phyloP scores from a whole-genome alignment of 257 asterid genomes.

The Perilla frutescens region DNA sequence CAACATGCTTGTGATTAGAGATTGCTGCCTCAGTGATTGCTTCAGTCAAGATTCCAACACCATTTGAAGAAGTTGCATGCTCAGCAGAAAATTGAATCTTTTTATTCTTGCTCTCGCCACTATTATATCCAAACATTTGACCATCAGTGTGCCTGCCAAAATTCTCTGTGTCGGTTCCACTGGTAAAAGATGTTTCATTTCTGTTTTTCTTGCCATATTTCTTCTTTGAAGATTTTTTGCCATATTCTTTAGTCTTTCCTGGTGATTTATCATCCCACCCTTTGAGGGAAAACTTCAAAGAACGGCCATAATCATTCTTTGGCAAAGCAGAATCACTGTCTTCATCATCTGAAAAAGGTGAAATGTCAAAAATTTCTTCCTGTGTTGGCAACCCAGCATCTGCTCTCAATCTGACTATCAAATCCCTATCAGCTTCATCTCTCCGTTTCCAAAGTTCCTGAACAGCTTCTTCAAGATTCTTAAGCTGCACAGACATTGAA shows the following conservation, averaged over 20 bases:
- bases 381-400: constrained; percentile 95
- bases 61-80: constrained; percentile 49
- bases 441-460: constrained; percentile 96
- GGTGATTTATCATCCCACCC: constrained; percentile 76
- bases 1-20: constrained; percentile 56
- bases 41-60: constrained; percentile 56
- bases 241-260: constrained; percentile 65
- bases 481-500: constrained; percentile 53
- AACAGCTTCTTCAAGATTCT: constrained; percentile 83
- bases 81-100: constrained; percentile 53
- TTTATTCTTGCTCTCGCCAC: constrained; percentile 48
- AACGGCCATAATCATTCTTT: constrained; percentile 62
- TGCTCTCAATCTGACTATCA: constrained; percentile 82
- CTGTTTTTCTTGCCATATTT: constrained; percentile 65
- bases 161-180: constrained; percentile 44
- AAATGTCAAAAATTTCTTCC: constrained; percentile 76
- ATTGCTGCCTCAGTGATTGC: constrained; percentile 54
- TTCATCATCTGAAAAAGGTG: constrained; percentile 96
- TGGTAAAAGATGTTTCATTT: constrained; percentile 45
- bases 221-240: constrained; percentile 73
- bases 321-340: constrained; percentile 53
- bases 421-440: constrained; percentile 84
- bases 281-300: constrained; percentile 79
- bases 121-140: constrained; percentile 41
- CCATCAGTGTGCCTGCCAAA: constrained; percentile 47